Evolutionary conservation across 441 rosid species (phyloP).

Genomic region (Iberis amara): DNA sequence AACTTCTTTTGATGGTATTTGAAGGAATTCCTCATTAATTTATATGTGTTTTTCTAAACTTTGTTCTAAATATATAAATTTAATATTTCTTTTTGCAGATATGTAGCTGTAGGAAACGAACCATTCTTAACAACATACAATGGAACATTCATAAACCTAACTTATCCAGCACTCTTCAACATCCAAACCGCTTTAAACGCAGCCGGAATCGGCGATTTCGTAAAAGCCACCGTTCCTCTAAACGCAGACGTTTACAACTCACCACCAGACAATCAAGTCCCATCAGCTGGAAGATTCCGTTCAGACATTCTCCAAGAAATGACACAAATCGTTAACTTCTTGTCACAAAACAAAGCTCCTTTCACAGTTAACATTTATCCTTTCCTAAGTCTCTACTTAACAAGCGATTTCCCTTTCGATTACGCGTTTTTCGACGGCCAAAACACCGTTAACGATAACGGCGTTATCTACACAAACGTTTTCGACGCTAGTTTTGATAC

Average conservation of each 20-base stretch:
- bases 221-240: conserved; percentile 62
- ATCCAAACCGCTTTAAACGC: conserved; percentile 62
- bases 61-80: no score
- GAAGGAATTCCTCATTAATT: no score
- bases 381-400: conserved; percentile 68
- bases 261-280: conserved; percentile 41
- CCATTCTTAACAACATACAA: conserved; percentile 71
- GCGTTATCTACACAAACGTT: conserved; percentile 46
- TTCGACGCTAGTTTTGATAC: conserved; percentile 88
- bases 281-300: no score
- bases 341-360: conserved; percentile 42
- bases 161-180: conserved; percentile 62
- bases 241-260: conserved; percentile 81
- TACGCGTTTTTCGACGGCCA: conserved; percentile 54
- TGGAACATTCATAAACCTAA: conserved; percentile 36
- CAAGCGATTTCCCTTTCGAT: conserved; percentile 48
- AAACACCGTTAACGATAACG: conserved; percentile 37
- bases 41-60: no score
- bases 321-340: conserved; percentile 34
- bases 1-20: no score
- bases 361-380: conserved; percentile 86
- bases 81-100: no score
- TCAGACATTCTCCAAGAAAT: no score
- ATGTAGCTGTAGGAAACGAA: conserved; percentile 90
- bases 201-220: conserved; percentile 44